Conservation (phyloP, 2,329 filamentous ascomycete genomes). For the Colletotrichum camelliae region DNA sequence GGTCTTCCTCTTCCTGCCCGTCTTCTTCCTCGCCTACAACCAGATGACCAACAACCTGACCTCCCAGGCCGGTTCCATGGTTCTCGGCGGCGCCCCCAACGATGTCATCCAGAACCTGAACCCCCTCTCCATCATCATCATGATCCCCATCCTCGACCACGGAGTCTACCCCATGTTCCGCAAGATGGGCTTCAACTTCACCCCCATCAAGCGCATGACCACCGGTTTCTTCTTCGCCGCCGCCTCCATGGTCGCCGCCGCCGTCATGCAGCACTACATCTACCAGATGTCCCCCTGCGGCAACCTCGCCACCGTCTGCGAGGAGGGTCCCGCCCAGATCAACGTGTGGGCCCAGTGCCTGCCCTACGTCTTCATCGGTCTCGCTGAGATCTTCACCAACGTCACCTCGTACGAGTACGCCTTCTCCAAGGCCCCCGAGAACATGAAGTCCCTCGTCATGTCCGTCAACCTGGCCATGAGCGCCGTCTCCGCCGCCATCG, state of each 20-base stretch:
- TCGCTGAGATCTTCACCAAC: constrained; percentile 60
- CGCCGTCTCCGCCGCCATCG: constrained; percentile 72
- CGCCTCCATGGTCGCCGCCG: constrained; percentile 63
- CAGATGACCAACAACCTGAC: constrained; percentile 66
- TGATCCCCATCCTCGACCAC: constrained; percentile 74
- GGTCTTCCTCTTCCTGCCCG: constrained; percentile 74
- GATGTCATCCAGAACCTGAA: constrained; percentile 80
- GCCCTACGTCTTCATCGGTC: constrained; percentile 55
- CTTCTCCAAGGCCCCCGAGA: constrained; percentile 77
- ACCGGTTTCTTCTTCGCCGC: constrained; percentile 71
- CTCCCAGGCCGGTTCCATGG: constrained; percentile 70
- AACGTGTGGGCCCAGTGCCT: constrained; percentile 67
- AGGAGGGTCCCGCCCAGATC: constrained; percentile 58
- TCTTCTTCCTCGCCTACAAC: constrained; percentile 65
- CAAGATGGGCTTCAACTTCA: constrained; percentile 68
- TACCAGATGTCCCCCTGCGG: constrained; percentile 70
- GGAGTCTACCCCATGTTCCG: constrained; percentile 74
- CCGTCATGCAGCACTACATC: constrained; percentile 65
- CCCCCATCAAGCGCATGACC: constrained; percentile 78
- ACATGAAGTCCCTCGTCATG: constrained; percentile 81
- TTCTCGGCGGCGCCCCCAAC: constrained; percentile 75
- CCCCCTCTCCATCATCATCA: constrained; percentile 76
- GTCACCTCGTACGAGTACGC: constrained; percentile 75
- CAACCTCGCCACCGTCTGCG: constrained; percentile 56
- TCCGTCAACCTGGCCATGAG: constrained; percentile 74